phyloP scores from a whole-genome alignment of 2,329 filamentous ascomycete species.

The Botrytis porri region DNA sequence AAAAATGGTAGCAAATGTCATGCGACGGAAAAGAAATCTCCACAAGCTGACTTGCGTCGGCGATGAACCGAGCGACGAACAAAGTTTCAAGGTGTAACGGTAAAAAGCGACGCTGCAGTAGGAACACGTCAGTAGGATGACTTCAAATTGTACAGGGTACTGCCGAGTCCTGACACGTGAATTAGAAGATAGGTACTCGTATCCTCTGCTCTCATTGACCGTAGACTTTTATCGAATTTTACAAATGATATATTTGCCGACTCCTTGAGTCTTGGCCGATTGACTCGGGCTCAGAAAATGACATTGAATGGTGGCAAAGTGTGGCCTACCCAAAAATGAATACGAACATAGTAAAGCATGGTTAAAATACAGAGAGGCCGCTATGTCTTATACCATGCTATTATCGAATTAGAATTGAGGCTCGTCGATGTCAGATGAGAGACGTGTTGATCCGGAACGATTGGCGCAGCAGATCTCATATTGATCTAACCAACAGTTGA shows the following conservation, averaged over 20 bases:
- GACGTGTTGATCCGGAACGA: conserved; percentile 1
- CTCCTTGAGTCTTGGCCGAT: conserved; percentile 1
- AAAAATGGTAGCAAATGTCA: background rate
- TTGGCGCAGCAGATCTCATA: background rate
- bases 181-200: background rate
- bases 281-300: background rate
- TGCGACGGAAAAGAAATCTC: background rate
- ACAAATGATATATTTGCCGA: background rate
- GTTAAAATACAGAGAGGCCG: background rate
- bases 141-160: background rate
- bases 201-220: background rate
- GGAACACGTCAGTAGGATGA: background rate
- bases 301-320: background rate
- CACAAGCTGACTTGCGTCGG: background rate
- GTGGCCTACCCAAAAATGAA: background rate
- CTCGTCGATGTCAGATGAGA: background rate
- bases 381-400: background rate
- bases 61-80: background rate
- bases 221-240: background rate
- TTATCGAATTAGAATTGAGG: background rate
- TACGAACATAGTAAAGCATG: background rate
- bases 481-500: background rate
- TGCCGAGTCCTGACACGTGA: background rate
- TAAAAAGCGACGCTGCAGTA: background rate
- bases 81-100: background rate